Evolutionary conservation across 768 basidiomycete genomes (phyloP).

Genomic region (Podaxis sp.): DNA sequence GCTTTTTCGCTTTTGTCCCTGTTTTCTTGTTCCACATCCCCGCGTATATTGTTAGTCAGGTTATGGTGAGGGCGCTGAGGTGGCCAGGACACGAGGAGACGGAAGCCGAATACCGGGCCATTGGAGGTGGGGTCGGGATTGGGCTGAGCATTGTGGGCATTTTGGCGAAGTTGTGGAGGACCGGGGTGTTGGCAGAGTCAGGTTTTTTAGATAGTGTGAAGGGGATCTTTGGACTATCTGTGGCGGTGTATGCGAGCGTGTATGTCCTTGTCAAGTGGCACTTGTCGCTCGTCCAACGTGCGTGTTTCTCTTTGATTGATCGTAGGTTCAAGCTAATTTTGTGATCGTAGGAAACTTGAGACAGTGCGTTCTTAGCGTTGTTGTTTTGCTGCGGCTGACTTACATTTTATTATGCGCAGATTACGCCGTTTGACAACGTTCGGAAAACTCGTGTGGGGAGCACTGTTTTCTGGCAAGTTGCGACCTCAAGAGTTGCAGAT

Average conservation of each 20-base stretch:
- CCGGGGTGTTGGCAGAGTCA: slow-evolving; percentile 13
- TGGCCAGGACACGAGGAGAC: slow-evolving; percentile 60
- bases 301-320: slow-evolving; percentile 8
- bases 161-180: slow-evolving; percentile 24
- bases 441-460: slow-evolving; percentile 36
- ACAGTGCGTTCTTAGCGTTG: slow-evolving; percentile 24
- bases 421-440: slow-evolving; percentile 36
- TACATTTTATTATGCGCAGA: slow-evolving; percentile 19
- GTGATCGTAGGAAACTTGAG: slow-evolving; percentile 31
- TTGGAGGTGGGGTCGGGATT: slow-evolving; percentile 52
- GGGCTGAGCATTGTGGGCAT: slow-evolving; percentile 27
- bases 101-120: slow-evolving; percentile 68
- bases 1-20: slow-evolving; percentile 40
- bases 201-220: slow-evolving; percentile 9
- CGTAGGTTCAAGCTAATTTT: not conserved
- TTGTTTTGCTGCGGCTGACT: not conserved
- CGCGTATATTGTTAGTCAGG: slow-evolving; percentile 49
- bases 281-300: slow-evolving; percentile 33
- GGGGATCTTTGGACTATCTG: slow-evolving; percentile 18
- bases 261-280: slow-evolving; percentile 47
- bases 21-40: slow-evolving; percentile 55
- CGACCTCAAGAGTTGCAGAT: slow-evolving; percentile 25
- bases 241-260: slow-evolving; percentile 28
- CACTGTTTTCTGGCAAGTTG: slow-evolving; percentile 28
- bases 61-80: slow-evolving; percentile 44